These are phyloP conservation scores for Zopfochytrium polystomum DNA, from an alignment of 371 early-diverging fungal genomes.

Conservation along the genomic window DNA sequence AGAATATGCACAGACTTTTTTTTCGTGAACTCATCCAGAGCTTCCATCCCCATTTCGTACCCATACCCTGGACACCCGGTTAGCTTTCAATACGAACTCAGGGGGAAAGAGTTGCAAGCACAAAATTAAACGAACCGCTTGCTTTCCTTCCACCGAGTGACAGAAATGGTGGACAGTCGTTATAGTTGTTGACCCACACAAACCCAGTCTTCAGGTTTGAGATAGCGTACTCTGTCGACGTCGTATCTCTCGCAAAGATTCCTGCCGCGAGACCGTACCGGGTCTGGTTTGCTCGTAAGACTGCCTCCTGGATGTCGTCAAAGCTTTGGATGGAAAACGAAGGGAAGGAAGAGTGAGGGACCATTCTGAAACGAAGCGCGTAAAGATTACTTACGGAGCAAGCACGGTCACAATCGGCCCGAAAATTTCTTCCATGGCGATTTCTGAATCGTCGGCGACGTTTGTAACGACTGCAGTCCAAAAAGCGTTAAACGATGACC, in stretches of 20 bases:
- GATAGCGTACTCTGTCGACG: not conserved
- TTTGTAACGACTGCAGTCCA: slow-evolving; percentile 7
- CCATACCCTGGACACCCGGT: slow-evolving; percentile 17
- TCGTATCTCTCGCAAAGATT: slow-evolving; percentile 17
- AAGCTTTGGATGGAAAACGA: no score
- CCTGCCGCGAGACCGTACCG: slow-evolving; percentile 33
- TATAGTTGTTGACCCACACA: slow-evolving; percentile 31
- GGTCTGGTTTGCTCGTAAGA: slow-evolving; percentile 17
- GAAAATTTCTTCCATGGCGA: slow-evolving; percentile 28
- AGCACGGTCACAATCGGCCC: slow-evolving; percentile 30
- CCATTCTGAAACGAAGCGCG: no score
- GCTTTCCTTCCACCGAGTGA: slow-evolving; percentile 24
- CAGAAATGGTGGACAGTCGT: slow-evolving; percentile 21
- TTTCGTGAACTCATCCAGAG: slow-evolving; percentile 23
- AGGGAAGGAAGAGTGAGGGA: no score
- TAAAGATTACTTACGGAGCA: no score
- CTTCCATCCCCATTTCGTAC: slow-evolving; percentile 26
- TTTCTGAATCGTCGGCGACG: slow-evolving; percentile 8
- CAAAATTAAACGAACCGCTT: slow-evolving; percentile 17
- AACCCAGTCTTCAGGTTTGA: slow-evolving; percentile 16
- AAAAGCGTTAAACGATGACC: no score
- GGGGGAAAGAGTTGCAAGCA: not conserved
- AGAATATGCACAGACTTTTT: slow-evolving; percentile 21
- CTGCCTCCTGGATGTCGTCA: slow-evolving; percentile 9
- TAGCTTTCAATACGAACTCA: not conserved